A percentile compares a stretch with the other conserved stretches of the same genome.
Evolutionary conservation across 768 basidiomycete species (phyloP).

Genomic region (Grammothele lineata): DNA sequence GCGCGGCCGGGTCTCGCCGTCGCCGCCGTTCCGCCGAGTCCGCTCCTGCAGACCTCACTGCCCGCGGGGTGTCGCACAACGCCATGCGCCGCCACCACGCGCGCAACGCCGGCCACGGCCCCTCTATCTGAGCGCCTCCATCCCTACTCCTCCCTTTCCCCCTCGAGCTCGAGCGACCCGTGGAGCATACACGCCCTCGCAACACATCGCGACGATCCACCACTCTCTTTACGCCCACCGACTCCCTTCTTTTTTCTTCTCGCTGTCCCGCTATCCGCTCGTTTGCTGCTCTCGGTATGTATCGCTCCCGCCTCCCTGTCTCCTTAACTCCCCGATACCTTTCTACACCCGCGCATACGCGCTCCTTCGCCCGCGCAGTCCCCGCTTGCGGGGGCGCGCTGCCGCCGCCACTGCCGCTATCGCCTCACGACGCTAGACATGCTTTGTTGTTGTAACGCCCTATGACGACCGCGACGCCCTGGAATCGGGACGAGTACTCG

Average conservation of each 20-base stretch:
- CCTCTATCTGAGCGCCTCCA: conserved; percentile 6
- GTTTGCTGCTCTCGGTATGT: conserved; percentile 8
- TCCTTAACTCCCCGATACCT: too few species aligned
- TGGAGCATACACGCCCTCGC: neutral
- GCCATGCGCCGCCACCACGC: conserved; percentile 12
- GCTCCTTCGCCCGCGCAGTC: neutral
- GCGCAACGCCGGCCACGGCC: conserved; percentile 9
- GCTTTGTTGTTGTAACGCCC: neutral
- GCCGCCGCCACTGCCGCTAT: conserved; percentile 1
- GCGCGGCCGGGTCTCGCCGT: conserved; percentile 4
- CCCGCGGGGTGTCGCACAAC: neutral
- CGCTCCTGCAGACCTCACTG: neutral
- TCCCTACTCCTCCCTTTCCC: neutral
- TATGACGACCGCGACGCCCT: conserved; percentile 13
- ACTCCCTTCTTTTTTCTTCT: neutral
- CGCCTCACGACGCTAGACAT: conserved; percentile 6
- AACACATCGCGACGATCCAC: conserved; percentile 1
- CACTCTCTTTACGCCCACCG: neutral
- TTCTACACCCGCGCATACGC: neutral
- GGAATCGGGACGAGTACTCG: conserved; percentile 6
- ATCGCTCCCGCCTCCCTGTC: neutral
- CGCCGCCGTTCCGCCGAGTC: conserved; percentile 4
- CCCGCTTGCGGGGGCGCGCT: conserved; percentile 12
- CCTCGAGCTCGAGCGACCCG: neutral
- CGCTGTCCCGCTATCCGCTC: conserved; percentile 3